Conservation (phyloP, 192 early-diverging fungal genomes). For the Backusella sp. region DNA sequence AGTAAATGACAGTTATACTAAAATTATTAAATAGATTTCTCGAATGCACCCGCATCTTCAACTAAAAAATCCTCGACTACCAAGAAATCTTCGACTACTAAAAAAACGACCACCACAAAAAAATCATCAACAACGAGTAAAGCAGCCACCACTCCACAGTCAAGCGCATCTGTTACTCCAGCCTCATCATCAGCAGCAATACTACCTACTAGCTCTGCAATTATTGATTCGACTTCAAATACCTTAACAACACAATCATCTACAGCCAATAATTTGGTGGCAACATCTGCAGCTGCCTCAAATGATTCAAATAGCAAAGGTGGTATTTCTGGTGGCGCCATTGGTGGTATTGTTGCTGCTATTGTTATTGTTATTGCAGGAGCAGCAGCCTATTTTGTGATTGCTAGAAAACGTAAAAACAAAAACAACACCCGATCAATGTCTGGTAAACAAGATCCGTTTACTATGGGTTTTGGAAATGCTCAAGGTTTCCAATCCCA, state of each 20-base stretch:
- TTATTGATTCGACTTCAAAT: background rate
- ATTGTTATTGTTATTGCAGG: constrained; percentile 20
- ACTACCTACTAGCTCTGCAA: background rate
- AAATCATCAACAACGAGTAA: background rate
- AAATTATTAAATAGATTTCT: background rate
- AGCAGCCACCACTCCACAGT: background rate
- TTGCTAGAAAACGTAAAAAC: constrained; percentile 20
- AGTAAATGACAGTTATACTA: background rate
- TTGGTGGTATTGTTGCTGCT: constrained; percentile 33
- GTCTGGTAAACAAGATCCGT: constrained; percentile 24
- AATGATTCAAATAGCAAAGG: background rate
- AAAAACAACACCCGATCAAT: background rate
- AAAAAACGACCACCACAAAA: background rate
- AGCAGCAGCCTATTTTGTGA: constrained; percentile 22
- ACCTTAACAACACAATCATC: background rate
- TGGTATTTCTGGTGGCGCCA: constrained; percentile 27
- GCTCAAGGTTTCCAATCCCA: constrained; percentile 10
- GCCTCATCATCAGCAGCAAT: background rate
- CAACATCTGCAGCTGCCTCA: background rate
- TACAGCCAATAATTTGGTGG: background rate
- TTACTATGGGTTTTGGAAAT: constrained; percentile 37
- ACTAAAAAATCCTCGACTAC: background rate
- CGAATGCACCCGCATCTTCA: background rate
- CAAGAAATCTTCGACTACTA: background rate
- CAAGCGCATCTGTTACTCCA: background rate